phyloP scores from a whole-genome alignment of 1,139 yeast species.

The Tardiomyces blankii region DNA sequence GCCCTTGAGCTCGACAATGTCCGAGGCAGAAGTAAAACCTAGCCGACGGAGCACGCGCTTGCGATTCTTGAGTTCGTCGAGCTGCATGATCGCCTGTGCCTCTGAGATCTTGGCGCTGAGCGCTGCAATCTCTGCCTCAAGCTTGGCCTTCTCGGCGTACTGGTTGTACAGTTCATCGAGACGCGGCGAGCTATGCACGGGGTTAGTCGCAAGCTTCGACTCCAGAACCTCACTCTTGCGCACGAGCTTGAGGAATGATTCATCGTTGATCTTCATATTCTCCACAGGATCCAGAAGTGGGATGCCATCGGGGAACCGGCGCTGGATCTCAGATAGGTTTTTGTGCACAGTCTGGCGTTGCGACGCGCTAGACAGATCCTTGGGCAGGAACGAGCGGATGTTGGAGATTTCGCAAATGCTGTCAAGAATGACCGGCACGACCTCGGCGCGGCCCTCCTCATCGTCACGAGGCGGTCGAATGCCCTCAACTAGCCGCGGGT shows the following conservation, averaged over 20 bases:
- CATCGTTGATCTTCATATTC: slow-evolving; percentile 83
- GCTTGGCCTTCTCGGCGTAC: slow-evolving; percentile 52
- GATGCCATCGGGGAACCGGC: slow-evolving; percentile 80
- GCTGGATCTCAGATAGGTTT: slow-evolving; percentile 66
- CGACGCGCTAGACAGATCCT: slow-evolving; percentile 57
- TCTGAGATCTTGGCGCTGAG: slow-evolving; percentile 59
- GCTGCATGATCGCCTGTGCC: slow-evolving; percentile 84
- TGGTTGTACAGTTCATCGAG: slow-evolving; percentile 49
- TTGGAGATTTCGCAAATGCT: slow-evolving; percentile 70
- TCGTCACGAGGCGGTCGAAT: slow-evolving; percentile 68
- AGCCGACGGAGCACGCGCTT: slow-evolving; percentile 76
- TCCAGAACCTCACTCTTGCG: slow-evolving; percentile 77
- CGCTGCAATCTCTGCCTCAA: slow-evolving; percentile 49
- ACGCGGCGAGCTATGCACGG: slow-evolving; percentile 55
- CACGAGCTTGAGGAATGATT: slow-evolving; percentile 56
- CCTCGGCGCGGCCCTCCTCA: slow-evolving; percentile 63
- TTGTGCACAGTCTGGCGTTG: slow-evolving; percentile 68
- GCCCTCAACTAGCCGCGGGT: slow-evolving; percentile 76
- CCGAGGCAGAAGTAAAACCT: slow-evolving; percentile 70
- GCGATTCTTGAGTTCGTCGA: slow-evolving; percentile 87
- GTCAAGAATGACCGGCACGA: slow-evolving; percentile 73
- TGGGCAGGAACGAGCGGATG: slow-evolving; percentile 71
- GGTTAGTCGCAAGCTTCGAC: slow-evolving; percentile 57
- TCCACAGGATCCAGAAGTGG: slow-evolving; percentile 84
- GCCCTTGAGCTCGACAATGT: slow-evolving; percentile 88